Conservation (phyloP, 2,329 filamentous ascomycete species). For the Exophiala sp. region DNA sequence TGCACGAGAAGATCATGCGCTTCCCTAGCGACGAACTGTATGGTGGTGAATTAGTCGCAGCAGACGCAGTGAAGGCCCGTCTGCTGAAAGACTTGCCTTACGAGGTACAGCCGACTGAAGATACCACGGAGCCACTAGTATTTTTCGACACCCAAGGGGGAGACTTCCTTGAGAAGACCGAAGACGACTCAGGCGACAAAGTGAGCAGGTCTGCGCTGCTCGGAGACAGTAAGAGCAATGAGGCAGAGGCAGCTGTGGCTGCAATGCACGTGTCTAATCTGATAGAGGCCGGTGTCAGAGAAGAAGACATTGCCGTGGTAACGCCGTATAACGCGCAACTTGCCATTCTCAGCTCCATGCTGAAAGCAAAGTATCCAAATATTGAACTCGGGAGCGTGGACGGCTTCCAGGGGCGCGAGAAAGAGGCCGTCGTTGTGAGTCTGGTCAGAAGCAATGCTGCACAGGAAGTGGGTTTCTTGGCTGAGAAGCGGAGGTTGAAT, state of each 20-base stretch:
- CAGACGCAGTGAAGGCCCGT: constrained; percentile 67
- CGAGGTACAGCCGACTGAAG: constrained; percentile 70
- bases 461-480: constrained; percentile 85
- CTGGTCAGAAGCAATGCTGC: constrained; percentile 87
- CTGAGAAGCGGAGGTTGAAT: constrained; percentile 85
- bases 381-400: constrained; percentile 96
- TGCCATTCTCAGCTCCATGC: constrained; percentile 63
- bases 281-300: constrained; percentile 69
- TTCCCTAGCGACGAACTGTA: constrained; percentile 90
- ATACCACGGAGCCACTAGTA: constrained; percentile 79
- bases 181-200: constrained; percentile 59
- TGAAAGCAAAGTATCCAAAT: constrained; percentile 75
- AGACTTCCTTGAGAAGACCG: constrained; percentile 75
- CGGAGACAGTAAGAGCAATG: constrained; percentile 82
- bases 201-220: constrained; percentile 48
- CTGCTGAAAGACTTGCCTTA: constrained; percentile 74
- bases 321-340: constrained; percentile 97
- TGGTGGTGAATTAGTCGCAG: constrained; percentile 71
- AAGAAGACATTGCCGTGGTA: constrained; percentile 84
- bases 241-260: constrained; percentile 79
- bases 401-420: constrained; percentile 94
- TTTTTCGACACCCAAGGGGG: constrained; percentile 97
- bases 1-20: constrained; percentile 93
- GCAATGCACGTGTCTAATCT: constrained; percentile 68
- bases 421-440: constrained; percentile 88